These are phyloP conservation scores for Yarrowia sp. DNA, from an alignment of 805 yeast species.

Conservation along the genomic window DNA sequence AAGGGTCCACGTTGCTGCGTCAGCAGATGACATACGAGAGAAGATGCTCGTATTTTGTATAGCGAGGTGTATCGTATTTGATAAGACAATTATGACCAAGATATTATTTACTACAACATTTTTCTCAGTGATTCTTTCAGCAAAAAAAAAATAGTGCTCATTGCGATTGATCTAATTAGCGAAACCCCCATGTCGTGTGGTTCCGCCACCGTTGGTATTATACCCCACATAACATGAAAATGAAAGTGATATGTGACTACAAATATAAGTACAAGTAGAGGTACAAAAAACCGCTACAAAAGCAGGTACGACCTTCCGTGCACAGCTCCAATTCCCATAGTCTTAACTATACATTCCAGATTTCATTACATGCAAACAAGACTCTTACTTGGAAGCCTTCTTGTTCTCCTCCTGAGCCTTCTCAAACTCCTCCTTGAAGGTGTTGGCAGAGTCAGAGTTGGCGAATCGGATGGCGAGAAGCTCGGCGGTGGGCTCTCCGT, in stretches of 20 bases:
- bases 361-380: conserved; percentile 16
- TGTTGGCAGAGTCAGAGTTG: conserved; percentile 68
- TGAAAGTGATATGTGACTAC: background rate
- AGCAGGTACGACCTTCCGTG: background rate
- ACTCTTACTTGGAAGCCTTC: conserved; percentile 34
- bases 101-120: too few relatives aligned
- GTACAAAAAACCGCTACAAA: background rate
- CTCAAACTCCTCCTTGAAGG: conserved; percentile 89
- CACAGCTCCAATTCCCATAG: background rate
- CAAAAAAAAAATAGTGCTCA: too few relatives aligned
- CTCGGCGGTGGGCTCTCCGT: conserved; percentile 93
- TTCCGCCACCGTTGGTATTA: too few relatives aligned
- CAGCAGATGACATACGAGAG: too few relatives aligned
- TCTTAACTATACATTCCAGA: conserved; percentile 4
- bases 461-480: conserved; percentile 92
- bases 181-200: too few relatives aligned
- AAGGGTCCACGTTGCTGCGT: too few relatives aligned
- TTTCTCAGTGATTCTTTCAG: too few relatives aligned
- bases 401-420: conserved; percentile 72
- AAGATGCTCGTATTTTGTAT: too few relatives aligned
- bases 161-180: too few relatives aligned
- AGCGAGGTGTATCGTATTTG: too few relatives aligned
- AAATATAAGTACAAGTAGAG: too few relatives aligned
- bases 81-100: too few relatives aligned
- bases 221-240: background rate